Evolutionary conservation across 2,329 filamentous ascomycete species (phyloP).

Genomic region (Colletotrichum coccodes): DNA sequence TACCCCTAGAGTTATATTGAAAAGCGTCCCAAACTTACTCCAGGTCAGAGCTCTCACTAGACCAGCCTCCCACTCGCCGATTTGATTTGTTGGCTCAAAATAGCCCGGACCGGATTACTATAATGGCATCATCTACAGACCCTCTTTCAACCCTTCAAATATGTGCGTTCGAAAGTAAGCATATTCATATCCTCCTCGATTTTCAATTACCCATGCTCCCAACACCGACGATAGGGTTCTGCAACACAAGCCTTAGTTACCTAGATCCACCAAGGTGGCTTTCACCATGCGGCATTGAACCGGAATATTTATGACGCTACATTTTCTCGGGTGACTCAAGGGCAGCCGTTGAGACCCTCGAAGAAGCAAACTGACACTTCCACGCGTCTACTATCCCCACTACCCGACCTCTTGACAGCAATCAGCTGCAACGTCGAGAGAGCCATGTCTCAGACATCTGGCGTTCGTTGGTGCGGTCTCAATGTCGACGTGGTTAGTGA

Average conservation of each 20-base stretch:
- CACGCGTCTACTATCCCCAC: neutral
- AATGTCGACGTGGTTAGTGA: neutral
- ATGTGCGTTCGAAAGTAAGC: neutral
- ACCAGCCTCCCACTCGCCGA: no score
- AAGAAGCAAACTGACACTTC: neutral
- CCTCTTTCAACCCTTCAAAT: no score
- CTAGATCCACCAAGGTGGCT: neutral
- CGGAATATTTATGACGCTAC: slow-evolving; percentile 15
- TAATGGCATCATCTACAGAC: no score
- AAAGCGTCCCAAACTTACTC: no score
- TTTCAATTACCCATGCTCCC: neutral
- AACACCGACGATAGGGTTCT: neutral
- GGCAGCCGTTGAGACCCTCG: neutral
- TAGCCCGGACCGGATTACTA: no score
- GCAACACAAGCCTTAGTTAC: neutral
- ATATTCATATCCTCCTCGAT: neutral
- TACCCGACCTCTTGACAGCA: slow-evolving; percentile 1
- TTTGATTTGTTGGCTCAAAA: no score
- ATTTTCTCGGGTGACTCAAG: slow-evolving; percentile 1
- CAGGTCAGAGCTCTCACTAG: no score
- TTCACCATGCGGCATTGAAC: neutral
- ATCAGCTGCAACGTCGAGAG: slow-evolving; percentile 6
- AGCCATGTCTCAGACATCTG: slow-evolving; percentile 25
- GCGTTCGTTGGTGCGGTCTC: neutral
- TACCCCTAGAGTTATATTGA: no score